Evolutionary conservation across 176 grass and related monocot species (phyloP).

Genomic region (Carex littledalei): DNA sequence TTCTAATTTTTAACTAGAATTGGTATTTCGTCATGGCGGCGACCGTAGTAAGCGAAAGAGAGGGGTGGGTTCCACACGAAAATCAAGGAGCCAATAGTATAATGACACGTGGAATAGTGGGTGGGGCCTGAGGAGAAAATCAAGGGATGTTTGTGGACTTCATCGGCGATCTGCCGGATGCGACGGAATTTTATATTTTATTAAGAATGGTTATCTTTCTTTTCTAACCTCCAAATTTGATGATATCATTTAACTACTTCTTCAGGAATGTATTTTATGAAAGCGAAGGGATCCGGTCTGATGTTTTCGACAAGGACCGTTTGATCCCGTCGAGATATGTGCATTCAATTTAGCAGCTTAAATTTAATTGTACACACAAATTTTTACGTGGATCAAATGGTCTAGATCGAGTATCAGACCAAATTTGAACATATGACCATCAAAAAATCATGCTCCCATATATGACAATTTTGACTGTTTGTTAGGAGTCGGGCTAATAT

Average conservation of each 20-base stretch:
- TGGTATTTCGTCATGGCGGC: conserved; percentile 6
- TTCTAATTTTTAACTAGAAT: not conserved
- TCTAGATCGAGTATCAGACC: too few species aligned
- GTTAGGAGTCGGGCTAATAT: too few species aligned
- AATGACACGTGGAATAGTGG: not conserved
- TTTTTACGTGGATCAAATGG: too few species aligned
- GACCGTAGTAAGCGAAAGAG: not conserved
- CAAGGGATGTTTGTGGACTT: conserved; percentile 8
- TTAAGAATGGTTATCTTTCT: not conserved
- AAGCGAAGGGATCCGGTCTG: too few species aligned
- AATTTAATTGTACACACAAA: too few species aligned
- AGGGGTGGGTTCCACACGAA: not conserved
- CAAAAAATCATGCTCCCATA: too few species aligned
- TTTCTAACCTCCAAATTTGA: not conserved
- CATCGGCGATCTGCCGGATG: not conserved
- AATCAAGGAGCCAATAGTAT: not conserved
- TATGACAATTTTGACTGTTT: not conserved
- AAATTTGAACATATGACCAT: too few species aligned
- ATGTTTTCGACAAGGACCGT: too few species aligned
- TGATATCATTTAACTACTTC: not conserved
- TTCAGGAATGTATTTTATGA: not conserved
- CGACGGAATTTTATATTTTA: not conserved
- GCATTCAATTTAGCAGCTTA: too few species aligned
- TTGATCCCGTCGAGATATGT: too few species aligned
- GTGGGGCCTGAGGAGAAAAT: conserved; percentile 19